Evolutionary conservation across 805 yeast genomes (phyloP).

Genomic region (Myxozyma geophila): DNA sequence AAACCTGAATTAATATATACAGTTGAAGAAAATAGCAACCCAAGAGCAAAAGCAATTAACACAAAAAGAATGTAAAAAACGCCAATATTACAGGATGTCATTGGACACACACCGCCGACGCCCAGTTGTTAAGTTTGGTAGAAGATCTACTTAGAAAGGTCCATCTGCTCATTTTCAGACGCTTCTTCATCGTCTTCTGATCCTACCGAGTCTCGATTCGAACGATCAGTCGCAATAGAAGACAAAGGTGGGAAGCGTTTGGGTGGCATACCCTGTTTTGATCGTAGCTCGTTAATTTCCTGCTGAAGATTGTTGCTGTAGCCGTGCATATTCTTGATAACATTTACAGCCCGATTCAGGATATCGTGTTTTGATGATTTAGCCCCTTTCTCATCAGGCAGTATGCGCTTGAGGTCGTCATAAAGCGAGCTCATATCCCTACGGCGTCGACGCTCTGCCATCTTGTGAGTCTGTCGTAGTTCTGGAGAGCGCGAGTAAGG

Average conservation of each 20-base stretch:
- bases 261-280: conserved; percentile 28
- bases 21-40: neutral
- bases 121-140: neutral
- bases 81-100: neutral
- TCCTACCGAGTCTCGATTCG: conserved; percentile 19
- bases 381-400: conserved; percentile 38
- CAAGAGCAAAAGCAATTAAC: neutral
- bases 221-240: conserved; percentile 2
- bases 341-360: conserved; percentile 32
- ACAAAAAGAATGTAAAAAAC: neutral
- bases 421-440: conserved; percentile 39
- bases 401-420: conserved; percentile 34
- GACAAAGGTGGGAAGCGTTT: conserved; percentile 19
- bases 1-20: neutral
- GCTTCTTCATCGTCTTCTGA: conserved; percentile 23
- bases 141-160: conserved; percentile 8
- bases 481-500: conserved; percentile 40
- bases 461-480: conserved; percentile 39
- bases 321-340: conserved; percentile 21
- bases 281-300: conserved; percentile 32
- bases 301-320: conserved; percentile 22
- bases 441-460: conserved; percentile 40
- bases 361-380: conserved; percentile 40
- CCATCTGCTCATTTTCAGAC: conserved; percentile 20
- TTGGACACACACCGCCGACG: neutral